Evolutionary conservation across 352 stramenopile species (phyloP).

Genomic region (Pythium guiyangense): DNA sequence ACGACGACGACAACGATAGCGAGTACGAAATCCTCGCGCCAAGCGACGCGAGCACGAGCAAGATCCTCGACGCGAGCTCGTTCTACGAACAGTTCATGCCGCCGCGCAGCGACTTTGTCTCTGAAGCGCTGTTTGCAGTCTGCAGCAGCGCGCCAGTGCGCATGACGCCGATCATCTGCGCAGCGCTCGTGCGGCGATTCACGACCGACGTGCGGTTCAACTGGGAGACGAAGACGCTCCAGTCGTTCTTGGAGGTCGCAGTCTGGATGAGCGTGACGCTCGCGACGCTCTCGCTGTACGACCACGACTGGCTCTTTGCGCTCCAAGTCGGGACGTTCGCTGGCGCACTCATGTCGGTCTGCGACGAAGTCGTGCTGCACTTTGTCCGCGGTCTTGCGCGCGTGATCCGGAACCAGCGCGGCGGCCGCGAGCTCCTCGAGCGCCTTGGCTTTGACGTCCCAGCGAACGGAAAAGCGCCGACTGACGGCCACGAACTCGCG

Average conservation of each 20-base stretch:
- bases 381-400: slow-evolving; percentile 55
- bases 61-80: slow-evolving; percentile 44
- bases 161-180: slow-evolving; percentile 34
- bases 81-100: slow-evolving; percentile 60
- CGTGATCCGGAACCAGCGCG: slow-evolving; percentile 67
- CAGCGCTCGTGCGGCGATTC: slow-evolving; percentile 57
- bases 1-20: slow-evolving; percentile 5
- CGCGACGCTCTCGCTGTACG: slow-evolving; percentile 48
- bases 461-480: slow-evolving; percentile 60
- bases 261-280: slow-evolving; percentile 71
- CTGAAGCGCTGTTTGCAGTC: slow-evolving; percentile 50
- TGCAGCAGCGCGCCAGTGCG: slow-evolving; percentile 59
- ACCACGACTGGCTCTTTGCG: slow-evolving; percentile 51
- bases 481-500: slow-evolving; percentile 57
- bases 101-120: slow-evolving; percentile 32
- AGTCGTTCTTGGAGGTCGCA: slow-evolving; percentile 76
- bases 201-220: slow-evolving; percentile 77
- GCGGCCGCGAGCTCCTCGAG: slow-evolving; percentile 50
- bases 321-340: slow-evolving; percentile 71
- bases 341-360: slow-evolving; percentile 76
- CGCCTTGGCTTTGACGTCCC: slow-evolving; percentile 68
- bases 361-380: slow-evolving; percentile 70
- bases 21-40: slow-evolving; percentile 15
- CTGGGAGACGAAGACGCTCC: slow-evolving; percentile 78
- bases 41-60: slow-evolving; percentile 22